phyloP scores from a whole-genome alignment of 2,329 filamentous ascomycete species.

The Colletotrichum somersetense region DNA sequence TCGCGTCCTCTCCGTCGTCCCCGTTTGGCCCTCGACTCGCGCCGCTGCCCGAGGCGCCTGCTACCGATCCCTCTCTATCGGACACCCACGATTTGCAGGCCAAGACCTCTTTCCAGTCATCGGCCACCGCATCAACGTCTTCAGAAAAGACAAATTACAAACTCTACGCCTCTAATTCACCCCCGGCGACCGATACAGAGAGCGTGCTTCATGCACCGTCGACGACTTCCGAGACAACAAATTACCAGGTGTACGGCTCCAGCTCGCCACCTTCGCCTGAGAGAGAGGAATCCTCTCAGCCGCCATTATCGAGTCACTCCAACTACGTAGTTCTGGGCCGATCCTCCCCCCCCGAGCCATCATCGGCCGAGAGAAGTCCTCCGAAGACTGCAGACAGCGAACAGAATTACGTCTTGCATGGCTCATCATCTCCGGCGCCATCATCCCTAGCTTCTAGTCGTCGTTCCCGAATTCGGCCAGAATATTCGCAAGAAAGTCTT shows the following conservation, averaged over 20 bases:
- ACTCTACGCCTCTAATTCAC: conserved; percentile 63
- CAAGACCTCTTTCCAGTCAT: conserved; percentile 48
- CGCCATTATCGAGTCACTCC: conserved; percentile 57
- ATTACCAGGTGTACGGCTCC: conserved; percentile 67
- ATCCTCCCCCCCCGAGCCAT: conserved; percentile 62
- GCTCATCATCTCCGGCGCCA: conserved; percentile 57
- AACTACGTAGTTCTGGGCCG: conserved; percentile 67
- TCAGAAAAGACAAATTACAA: conserved; percentile 69
- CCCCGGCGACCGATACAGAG: conserved; percentile 55
- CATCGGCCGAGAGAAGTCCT: conserved; percentile 52
- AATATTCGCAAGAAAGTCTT: conserved; percentile 73
- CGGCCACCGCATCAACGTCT: conserved; percentile 56
- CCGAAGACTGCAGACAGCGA: conserved; percentile 55
- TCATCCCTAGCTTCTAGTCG: conserved; percentile 53
- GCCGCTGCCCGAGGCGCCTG: conserved; percentile 48
- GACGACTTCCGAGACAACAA: conserved; percentile 63
- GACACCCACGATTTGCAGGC: conserved; percentile 37
- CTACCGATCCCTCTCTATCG: conserved; percentile 8
- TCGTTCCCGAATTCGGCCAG: conserved; percentile 52
- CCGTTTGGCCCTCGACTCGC: conserved; percentile 48
- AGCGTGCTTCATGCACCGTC: conserved; percentile 53
- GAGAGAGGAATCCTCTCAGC: conserved; percentile 54
- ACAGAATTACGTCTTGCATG: conserved; percentile 68
- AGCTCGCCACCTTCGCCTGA: conserved; percentile 58
- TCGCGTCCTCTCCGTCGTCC: conserved; percentile 40